These are phyloP conservation scores for Arabis alpina DNA, from an alignment of 345 rosid species.

Conservation along the genomic window DNA sequence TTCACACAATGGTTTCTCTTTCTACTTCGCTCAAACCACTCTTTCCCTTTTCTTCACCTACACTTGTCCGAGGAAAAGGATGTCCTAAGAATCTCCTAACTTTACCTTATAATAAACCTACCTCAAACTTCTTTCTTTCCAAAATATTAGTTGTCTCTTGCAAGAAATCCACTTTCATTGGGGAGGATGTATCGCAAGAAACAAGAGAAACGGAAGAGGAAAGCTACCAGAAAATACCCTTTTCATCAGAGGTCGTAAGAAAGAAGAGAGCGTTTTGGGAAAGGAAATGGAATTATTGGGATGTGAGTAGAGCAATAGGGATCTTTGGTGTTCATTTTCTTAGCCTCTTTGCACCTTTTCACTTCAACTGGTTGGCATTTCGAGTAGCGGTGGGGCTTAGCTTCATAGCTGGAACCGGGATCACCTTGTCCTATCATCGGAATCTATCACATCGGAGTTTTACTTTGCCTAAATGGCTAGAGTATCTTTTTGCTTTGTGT, in stretches of 20 bases:
- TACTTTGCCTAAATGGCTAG: conserved; percentile 27
- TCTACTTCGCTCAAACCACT: conserved; percentile 3
- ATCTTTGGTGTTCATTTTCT: conserved; percentile 59
- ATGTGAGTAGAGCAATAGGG: conserved; percentile 49
- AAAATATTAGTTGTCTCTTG: conserved; percentile 12
- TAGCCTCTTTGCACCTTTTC: conserved; percentile 61
- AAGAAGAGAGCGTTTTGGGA: conserved; percentile 45
- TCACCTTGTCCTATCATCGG: conserved; percentile 30
- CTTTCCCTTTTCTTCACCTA: conserved; percentile 8
- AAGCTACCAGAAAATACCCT: background rate
- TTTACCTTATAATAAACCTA: background rate
- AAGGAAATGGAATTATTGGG: conserved; percentile 60
- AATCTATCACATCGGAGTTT: conserved; percentile 28
- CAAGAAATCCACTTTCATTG: conserved; percentile 1
- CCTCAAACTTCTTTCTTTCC: background rate
- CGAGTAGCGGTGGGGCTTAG: conserved; percentile 46
- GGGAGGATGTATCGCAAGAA: background rate
- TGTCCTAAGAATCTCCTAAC: conserved; percentile 6
- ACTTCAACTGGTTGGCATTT: conserved; percentile 64
- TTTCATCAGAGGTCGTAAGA: conserved; percentile 35
- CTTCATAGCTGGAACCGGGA: conserved; percentile 1
- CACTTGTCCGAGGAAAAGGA: background rate
- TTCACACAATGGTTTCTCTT: conserved; percentile 25
- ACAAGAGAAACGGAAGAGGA: conserved; percentile 4
- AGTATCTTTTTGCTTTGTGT: conserved; percentile 28